Base-by-base conservation (phyloP, 306 rosid genomes). In the Quercus variabilis region DNA sequence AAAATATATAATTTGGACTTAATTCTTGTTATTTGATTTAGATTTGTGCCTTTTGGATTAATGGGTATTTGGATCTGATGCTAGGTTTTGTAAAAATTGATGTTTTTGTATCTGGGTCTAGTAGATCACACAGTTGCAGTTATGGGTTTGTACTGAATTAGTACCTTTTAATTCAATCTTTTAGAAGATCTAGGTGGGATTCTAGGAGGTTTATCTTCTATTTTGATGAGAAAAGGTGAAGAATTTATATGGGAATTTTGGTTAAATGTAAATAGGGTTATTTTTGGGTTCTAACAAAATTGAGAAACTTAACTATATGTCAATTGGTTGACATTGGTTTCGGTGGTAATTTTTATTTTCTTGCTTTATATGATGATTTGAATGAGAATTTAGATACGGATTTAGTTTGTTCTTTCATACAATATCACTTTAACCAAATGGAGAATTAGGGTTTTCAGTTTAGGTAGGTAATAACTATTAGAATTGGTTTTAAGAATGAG, bases 21-120 rank as follows among this genome's bases (percentile, higher is more conserved):
- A 20, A 64, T 75, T 75, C 3, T 59, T n/a, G 18, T 0, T 8
- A 30, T 81, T 26, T 13, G 63, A 3, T 4, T 69, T 54, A 4
- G 74, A 74, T 75, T 76, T 75, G 46, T 59, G 46, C 58, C 56
- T 67, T 19, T 17, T 51, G 54, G 70, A 31, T 74, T 52, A 23
- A 20, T 14, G 23, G 65, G 51, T 71, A 1, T 38, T 79, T 71
- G 71, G 89, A 82, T 85, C 86, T 60, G 86, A 55, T 56, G 28
- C 31, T 56, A 67, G 23, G 28, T 74, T 49, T 9, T 17, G 31
- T 23, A 56, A 3, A 11, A 38, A 54, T 11, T 60, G 79, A 46
- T 67, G 55, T 46, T 33, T 26, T 4, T 30, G 41, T 30, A 30
- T 41, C 38, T 69, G 73, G 75, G 71, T 35, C 23, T 21, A 31